Evolutionary conservation across 495 filamentous ascomycete species (phyloP).

Genomic region (Trichoderma gamsii): DNA sequence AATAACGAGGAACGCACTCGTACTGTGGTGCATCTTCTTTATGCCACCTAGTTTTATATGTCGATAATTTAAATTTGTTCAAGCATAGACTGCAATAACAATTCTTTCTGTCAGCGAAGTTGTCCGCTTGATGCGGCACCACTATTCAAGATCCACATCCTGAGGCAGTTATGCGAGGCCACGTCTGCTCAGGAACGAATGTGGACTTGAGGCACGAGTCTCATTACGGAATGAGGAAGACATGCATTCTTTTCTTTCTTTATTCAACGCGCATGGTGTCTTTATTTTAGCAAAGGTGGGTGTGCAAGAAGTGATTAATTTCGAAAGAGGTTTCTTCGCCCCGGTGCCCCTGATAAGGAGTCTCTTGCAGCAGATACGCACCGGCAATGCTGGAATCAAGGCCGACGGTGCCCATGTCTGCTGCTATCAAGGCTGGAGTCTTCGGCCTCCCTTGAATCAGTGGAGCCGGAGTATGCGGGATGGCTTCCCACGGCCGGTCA

Average conservation of each 20-base stretch:
- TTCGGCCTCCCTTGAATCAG: background rate
- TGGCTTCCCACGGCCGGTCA: conserved; percentile 9
- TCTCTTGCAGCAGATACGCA: background rate
- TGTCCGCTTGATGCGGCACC: background rate
- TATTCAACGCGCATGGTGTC: background rate
- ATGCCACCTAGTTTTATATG: background rate
- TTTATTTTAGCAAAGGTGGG: background rate
- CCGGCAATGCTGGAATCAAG: background rate
- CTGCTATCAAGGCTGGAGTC: conserved; percentile 4
- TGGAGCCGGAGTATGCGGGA: conserved; percentile 12
- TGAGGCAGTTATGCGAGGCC: background rate
- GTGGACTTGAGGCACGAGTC: background rate
- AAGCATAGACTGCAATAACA: background rate
- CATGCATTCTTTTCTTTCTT: background rate
- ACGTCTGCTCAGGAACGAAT: background rate
- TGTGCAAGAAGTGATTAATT: background rate
- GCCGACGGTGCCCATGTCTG: background rate
- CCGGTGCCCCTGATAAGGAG: background rate
- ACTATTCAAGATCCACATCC: background rate
- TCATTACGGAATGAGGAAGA: background rate
- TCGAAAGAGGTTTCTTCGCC: background rate
- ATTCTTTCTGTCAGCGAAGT: background rate
- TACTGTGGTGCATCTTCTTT: background rate
- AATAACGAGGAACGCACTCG: background rate
- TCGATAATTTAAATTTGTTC: background rate